These are phyloP conservation scores for Stagonosporopsis vannaccii DNA, from an alignment of 2,329 filamentous ascomycete genomes.

Conservation along the genomic window DNA sequence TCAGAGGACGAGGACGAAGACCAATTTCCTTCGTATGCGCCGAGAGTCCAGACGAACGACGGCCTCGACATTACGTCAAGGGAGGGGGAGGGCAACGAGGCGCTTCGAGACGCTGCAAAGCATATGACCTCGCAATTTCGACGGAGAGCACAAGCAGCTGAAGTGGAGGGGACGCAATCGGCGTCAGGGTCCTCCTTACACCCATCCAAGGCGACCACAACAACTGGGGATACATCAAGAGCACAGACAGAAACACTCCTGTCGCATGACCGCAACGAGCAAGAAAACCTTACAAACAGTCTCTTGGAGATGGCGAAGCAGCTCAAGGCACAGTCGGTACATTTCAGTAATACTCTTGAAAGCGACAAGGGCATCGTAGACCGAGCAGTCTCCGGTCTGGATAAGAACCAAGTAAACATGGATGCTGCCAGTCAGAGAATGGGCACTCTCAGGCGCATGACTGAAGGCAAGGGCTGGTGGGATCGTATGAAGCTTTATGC, in stretches of 20 bases:
- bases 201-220: constrained; percentile 43
- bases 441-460: constrained; percentile 78
- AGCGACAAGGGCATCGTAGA: constrained; percentile 75
- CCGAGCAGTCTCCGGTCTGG: constrained; percentile 75
- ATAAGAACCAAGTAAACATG: constrained; percentile 78
- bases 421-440: constrained; percentile 78
- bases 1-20: constrained; percentile 55
- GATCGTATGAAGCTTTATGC: constrained; percentile 83
- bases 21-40: constrained; percentile 51
- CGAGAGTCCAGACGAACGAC: constrained; percentile 43
- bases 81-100: constrained; percentile 40
- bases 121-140: constrained; percentile 46
- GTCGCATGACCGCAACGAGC: constrained; percentile 78
- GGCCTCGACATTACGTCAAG: constrained; percentile 42
- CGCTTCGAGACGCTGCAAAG: constrained; percentile 43
- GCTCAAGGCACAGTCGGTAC: constrained; percentile 76
- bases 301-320: constrained; percentile 81
- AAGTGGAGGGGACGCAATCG: constrained; percentile 31
- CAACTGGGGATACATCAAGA: constrained; percentile 36
- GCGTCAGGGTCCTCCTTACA: constrained; percentile 51
- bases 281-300: constrained; percentile 81
- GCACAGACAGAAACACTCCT: constrained; percentile 70
- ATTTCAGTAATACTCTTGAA: constrained; percentile 76
- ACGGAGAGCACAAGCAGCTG: constrained; percentile 35
- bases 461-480: constrained; percentile 88